Evolutionary conservation across 345 rosid genomes (phyloP).

Genomic region (Litchi chinensis): DNA sequence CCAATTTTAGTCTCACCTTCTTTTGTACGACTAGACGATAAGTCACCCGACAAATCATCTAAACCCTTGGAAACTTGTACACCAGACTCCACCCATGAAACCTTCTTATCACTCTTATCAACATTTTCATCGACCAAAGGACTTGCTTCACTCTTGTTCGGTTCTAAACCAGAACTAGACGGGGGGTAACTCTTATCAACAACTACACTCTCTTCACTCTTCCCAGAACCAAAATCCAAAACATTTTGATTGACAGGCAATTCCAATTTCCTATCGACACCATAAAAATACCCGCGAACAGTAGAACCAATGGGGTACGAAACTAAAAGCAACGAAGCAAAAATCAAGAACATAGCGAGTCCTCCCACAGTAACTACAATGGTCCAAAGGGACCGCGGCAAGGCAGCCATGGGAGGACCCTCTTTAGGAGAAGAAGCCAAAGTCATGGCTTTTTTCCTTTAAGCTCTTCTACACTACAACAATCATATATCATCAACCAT

Average conservation of each 20-base stretch:
- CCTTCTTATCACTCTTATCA: conserved; percentile 18
- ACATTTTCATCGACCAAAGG: conserved; percentile 23
- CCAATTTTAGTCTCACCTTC: conserved; percentile 26
- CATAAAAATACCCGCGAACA: conserved; percentile 58
- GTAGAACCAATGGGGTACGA: conserved; percentile 62
- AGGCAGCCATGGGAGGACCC: conserved; percentile 35
- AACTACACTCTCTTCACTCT: conserved; percentile 20
- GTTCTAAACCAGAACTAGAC: conserved; percentile 27
- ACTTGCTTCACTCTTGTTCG: conserved; percentile 4
- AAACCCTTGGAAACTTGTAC: conserved; percentile 14
- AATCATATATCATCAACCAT: not conserved
- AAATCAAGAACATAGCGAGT: conserved; percentile 59
- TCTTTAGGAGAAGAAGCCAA: conserved; percentile 59
- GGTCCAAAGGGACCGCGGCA: conserved; percentile 62
- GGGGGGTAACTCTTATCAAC: conserved; percentile 26
- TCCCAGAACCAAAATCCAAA: conserved; percentile 10
- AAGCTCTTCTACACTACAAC: not conserved
- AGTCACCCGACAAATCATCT: conserved; percentile 10
- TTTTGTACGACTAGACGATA: conserved; percentile 13
- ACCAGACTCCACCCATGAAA: conserved; percentile 20
- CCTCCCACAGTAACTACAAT: conserved; percentile 64
- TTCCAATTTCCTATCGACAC: conserved; percentile 43
- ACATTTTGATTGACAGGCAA: conserved; percentile 26
- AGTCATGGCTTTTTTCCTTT: conserved; percentile 41
- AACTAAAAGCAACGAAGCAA: conserved; percentile 67